These are phyloP conservation scores for Epichloe festucae DNA, from an alignment of 2,329 filamentous ascomycete genomes.

Conservation along the genomic window DNA sequence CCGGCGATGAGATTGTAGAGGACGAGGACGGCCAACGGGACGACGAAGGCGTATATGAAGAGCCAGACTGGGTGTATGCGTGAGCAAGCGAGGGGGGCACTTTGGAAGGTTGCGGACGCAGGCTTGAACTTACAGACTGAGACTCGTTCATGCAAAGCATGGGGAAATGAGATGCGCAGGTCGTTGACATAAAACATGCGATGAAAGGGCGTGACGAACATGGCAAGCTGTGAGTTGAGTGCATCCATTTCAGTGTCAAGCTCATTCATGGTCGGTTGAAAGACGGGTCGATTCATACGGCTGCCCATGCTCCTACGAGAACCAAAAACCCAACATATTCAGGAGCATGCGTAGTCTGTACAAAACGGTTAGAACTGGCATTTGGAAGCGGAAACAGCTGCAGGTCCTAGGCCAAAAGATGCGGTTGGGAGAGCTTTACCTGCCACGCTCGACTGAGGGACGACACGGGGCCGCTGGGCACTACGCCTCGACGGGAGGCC, in stretches of 20 bases:
- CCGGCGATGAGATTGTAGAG: conserved; percentile 49
- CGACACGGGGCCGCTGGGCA: not conserved
- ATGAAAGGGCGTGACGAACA: conserved; percentile 66
- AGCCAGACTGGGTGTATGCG: conserved; percentile 42
- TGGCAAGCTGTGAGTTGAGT: conserved; percentile 12
- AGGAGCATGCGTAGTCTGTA: conserved; percentile 5
- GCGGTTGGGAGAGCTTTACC: not conserved
- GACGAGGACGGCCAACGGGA: conserved; percentile 56
- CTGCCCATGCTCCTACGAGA: conserved; percentile 3
- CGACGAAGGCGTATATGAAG: conserved; percentile 62
- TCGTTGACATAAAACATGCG: conserved; percentile 89
- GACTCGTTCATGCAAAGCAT: conserved; percentile 74
- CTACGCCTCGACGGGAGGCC: conserved; percentile 1
- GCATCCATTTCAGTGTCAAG: conserved; percentile 6
- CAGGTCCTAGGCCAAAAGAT: not conserved
- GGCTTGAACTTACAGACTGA: conserved; percentile 47
- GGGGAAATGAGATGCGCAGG: conserved; percentile 70
- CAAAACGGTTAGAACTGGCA: not conserved
- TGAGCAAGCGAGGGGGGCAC: no score
- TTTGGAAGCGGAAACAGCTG: not conserved
- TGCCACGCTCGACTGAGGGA: conserved; percentile 4
- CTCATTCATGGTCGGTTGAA: not conserved
- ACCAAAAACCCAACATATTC: conserved; percentile 6
- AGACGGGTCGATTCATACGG: not conserved
- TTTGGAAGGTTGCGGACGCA: no score